Evolutionary conservation across 2,329 filamentous ascomycete species (phyloP), one percentile per base, ranked within the genome.

Genomic region (Fusarium sarcochroum): DNA sequence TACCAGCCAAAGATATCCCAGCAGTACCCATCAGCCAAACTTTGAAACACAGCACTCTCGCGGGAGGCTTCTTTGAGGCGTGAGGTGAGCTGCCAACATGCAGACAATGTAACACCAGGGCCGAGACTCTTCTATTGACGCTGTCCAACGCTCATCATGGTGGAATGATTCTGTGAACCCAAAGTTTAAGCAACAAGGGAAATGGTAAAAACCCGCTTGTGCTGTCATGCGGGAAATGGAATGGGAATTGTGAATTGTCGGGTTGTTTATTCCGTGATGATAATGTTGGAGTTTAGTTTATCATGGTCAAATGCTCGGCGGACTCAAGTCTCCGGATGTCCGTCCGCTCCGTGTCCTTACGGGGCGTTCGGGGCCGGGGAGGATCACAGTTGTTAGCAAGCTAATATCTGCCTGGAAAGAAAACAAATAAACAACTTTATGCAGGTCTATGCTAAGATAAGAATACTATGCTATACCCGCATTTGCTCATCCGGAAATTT

Each of bases 231-330:
- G 13, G 38, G 41, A 69, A 62, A 66, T 52, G 65, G 44, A 48
- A 63, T 69, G 66, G 66, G 56, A 66, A 49, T 66, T 51, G n/a
- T 17, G 44, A 55, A 51, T 37, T 41, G 34, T 47, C 18, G 44
- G 41, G 15, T 34, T 46, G 35, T 40, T 23, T 42, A 35, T 41
- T 48, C 40, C 17, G 35, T 30, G 27, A 30, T 30, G 18, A 11
- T 15, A 8, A 46, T 60, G 7, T 41, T 46, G 46, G 11, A 53
- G 21, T 62, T 52, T 61, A 6, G 20, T 18, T 20, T 6, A 13
- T 44, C 15, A 10, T 32, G 21, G n/a, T 21, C 20, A 23, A 15
- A 32, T 7, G 20, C 41, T 62, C 40, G 41, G 46, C 55, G 50
- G 65, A 48, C 44, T 47, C 45, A 37, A 66, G 47, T 53, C 60